Evolutionary conservation across 2,329 filamentous ascomycete species (phyloP), one percentile per base, ranked within the genome.

Genomic region (Aspergillus sp.): DNA sequence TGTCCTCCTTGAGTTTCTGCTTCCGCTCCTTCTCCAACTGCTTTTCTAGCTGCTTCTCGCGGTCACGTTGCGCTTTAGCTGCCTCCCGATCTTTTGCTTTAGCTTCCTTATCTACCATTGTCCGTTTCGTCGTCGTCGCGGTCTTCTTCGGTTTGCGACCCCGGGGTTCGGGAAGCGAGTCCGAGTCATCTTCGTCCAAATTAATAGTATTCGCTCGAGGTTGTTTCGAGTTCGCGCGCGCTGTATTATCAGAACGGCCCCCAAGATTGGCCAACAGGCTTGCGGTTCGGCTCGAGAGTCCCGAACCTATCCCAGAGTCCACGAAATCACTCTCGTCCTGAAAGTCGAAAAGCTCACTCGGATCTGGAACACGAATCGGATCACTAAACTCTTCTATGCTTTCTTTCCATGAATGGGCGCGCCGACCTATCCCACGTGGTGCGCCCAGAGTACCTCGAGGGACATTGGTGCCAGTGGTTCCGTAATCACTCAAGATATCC

Each of bases 41-140:
- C 52, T 83, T 87, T 60, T 89, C 85, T 0, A 81, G 76, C 58
- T 88, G 83, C 53, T 83, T 87, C 60, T 89, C 85, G 3, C 79
- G 74, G 43, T 84, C 83, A 47, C 72, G 70, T 66, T 86, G 85
- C 23, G 78, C 79, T 62, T 77, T 81, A 7, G 68, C 67, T 8
- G 71, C 73, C 55, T 85, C 84, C 61, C 83, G 86, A 51, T 87
- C 86, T 0, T 77, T 79, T 23, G 85, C 84, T 63, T 80, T 83
- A 2, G 81, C 81, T 49, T 75, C 74, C 59, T 77, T 80, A 13
- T 77, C 74, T 22, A 66, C 68, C 0, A 66, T 68, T 6, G 67
- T 62, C n/a, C 57, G 53, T 57, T 74, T 71, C 13, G 54, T 63
- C 41, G 64, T 34, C 7, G 49, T 76, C 67, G 57, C 62, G 9